phyloP scores from a whole-genome alignment of 345 rosid species.

The Populus tremula region DNA sequence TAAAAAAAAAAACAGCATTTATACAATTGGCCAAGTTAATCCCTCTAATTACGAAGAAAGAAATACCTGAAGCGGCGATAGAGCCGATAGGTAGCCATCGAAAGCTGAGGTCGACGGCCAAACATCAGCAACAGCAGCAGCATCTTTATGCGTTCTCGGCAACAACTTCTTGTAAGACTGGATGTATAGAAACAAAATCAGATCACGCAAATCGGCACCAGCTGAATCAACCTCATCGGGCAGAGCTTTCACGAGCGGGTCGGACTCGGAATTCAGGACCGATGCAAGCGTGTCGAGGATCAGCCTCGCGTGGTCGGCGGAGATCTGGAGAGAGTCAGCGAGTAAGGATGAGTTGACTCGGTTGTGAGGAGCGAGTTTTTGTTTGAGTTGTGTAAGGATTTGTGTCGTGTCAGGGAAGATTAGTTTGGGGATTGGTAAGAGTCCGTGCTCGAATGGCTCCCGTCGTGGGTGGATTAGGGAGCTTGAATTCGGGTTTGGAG shows the following conservation, averaged over 20 bases:
- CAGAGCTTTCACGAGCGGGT: conserved; percentile 58
- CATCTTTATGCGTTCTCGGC: conserved; percentile 90
- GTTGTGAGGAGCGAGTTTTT: conserved; percentile 41
- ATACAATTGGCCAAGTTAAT: background rate
- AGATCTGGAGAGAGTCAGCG: conserved; percentile 86
- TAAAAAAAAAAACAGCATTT: background rate
- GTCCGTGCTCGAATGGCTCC: conserved; percentile 94
- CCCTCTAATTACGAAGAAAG: background rate
- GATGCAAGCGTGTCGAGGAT: conserved; percentile 83
- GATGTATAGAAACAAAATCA: conserved; percentile 76
- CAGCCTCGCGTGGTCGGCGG: conserved; percentile 78
- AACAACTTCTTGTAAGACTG: conserved; percentile 90
- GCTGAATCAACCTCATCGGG: conserved; percentile 56
- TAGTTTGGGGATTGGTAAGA: conserved; percentile 89
- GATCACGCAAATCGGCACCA: conserved; percentile 85
- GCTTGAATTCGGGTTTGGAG: conserved; percentile 26
- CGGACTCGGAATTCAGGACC: conserved; percentile 74
- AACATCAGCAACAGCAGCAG: conserved; percentile 91
- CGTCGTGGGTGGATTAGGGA: conserved; percentile 75
- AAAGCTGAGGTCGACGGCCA: conserved; percentile 99
- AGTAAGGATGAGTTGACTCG: conserved; percentile 64
- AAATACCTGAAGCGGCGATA: conserved; percentile 93
- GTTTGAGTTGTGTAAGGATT: conserved; percentile 66
- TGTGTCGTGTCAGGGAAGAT: conserved; percentile 81
- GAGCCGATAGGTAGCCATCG: conserved; percentile 90